Evolutionary conservation across 495 filamentous ascomycete genomes (phyloP).

Genomic region (Entonaema liquescens): DNA sequence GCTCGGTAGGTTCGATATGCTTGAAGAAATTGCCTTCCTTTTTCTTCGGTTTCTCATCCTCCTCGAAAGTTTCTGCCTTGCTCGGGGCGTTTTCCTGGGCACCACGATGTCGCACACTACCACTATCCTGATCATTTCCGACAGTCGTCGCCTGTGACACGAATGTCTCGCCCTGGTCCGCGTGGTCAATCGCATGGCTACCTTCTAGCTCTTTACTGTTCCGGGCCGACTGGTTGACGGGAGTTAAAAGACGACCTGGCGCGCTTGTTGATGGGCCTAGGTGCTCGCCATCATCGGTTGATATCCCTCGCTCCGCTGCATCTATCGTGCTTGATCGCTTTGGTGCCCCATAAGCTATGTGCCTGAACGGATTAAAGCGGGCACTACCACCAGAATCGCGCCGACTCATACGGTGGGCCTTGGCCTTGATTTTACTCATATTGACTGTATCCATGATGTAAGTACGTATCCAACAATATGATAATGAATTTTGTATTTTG

Average conservation of each 20-base stretch:
- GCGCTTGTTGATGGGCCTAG: conserved; percentile 38
- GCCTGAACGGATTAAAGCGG: conserved; percentile 48
- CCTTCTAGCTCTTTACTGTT: conserved; percentile 35
- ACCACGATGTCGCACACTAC: conserved; percentile 25
- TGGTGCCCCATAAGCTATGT: conserved; percentile 38
- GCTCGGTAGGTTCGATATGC: conserved; percentile 53
- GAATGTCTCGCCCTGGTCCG: conserved; percentile 29
- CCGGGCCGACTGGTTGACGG: conserved; percentile 25
- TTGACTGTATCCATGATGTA: conserved; percentile 50
- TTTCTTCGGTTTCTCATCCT: conserved; percentile 47
- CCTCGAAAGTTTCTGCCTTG: conserved; percentile 5
- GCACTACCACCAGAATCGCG: conserved; percentile 39
- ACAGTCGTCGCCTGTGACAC: conserved; percentile 43
- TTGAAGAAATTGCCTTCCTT: conserved; percentile 53
- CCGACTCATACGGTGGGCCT: conserved; percentile 47
- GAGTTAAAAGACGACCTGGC: conserved; percentile 36
- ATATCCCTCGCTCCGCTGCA: conserved; percentile 36
- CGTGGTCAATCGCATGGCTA: conserved; percentile 7
- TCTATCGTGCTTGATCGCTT: conserved; percentile 39
- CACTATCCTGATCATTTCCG: conserved; percentile 14
- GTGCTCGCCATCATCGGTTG: not conserved
- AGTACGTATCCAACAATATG: conserved; percentile 29
- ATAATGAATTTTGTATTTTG: not conserved
- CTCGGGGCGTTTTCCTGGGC: not conserved
- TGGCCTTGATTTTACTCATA: conserved; percentile 44